A percentile compares a stretch with the other conserved stretches of the same genome.
Evolutionary conservation across 1,284 basidiomycete species (phyloP).

Genomic region (Irpex sp.): DNA sequence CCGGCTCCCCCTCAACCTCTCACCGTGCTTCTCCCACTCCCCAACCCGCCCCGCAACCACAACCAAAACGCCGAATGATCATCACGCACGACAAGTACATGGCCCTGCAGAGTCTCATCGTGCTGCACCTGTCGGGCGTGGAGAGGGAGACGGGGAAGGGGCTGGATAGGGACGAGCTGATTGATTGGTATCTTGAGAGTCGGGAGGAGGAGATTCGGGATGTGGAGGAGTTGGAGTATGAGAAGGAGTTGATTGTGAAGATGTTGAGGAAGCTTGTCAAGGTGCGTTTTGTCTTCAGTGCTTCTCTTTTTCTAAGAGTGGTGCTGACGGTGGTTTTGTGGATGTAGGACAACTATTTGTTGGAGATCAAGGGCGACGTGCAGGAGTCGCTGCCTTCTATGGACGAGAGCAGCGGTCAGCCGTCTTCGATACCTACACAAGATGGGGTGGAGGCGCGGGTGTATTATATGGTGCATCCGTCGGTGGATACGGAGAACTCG

Average conservation of each 20-base stretch:
- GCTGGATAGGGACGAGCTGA: slow-evolving; percentile 83
- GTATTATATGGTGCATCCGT: slow-evolving; percentile 78
- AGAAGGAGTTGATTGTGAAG: slow-evolving; percentile 88
- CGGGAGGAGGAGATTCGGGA: slow-evolving; percentile 82
- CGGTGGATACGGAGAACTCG: slow-evolving; percentile 62
- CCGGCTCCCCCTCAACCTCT: slow-evolving; percentile 17
- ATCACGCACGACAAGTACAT: slow-evolving; percentile 97
- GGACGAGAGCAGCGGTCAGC: slow-evolving; percentile 49
- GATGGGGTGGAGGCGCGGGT: slow-evolving; percentile 54
- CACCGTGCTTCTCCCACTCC: slow-evolving; percentile 30
- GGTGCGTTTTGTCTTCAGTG: too few relatives aligned
- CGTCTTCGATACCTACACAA: slow-evolving; percentile 35
- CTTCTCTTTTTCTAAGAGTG: too few relatives aligned
- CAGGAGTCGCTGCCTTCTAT: slow-evolving; percentile 69
- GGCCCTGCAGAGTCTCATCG: slow-evolving; percentile 83
- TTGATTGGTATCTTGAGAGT: slow-evolving; percentile 95
- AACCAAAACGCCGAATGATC: slow-evolving; percentile 72
- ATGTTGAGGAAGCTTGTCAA: slow-evolving; percentile 87
- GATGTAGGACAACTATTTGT: slow-evolving; percentile 75
- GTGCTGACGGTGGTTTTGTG: too few relatives aligned
- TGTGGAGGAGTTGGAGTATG: slow-evolving; percentile 87
- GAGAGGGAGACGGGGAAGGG: slow-evolving; percentile 78
- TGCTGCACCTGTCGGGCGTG: slow-evolving; percentile 75
- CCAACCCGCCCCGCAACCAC: slow-evolving; percentile 21
- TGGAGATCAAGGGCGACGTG: slow-evolving; percentile 79